A percentile compares a stretch with the other conserved stretches of the same genome.
These are phyloP conservation scores for Microbotryomycetes sp. DNA, from an alignment of 1,284 basidiomycete species.

Conservation along the genomic window DNA sequence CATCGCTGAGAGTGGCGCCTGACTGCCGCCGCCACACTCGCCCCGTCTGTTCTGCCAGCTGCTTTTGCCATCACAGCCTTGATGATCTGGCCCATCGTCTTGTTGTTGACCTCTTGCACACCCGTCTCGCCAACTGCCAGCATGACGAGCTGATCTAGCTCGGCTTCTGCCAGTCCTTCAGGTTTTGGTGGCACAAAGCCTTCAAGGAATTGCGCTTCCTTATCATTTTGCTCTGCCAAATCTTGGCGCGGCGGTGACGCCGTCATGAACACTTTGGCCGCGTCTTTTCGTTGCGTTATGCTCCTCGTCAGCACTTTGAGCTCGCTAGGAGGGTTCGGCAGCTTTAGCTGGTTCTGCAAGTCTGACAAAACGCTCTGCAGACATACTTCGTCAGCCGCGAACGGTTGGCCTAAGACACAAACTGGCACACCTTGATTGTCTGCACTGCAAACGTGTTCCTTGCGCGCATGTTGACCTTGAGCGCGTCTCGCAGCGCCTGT, in stretches of 20 bases:
- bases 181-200: conserved; percentile 16
- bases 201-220: conserved; percentile 13
- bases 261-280: conserved; percentile 14
- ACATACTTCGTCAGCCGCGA: background rate
- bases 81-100: conserved; percentile 17
- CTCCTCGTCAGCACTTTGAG: conserved; percentile 15
- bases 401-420: background rate
- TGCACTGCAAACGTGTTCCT: conserved; percentile 6
- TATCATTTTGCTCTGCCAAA: conserved; percentile 18
- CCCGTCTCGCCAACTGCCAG: conserved; percentile 2
- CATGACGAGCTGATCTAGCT: conserved; percentile 13
- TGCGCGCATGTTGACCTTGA: conserved; percentile 22
- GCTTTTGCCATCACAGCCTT: conserved; percentile 12
- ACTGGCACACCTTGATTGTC: conserved; percentile 14
- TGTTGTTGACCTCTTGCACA: background rate
- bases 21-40: conserved; percentile 22
- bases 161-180: background rate
- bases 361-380: conserved; percentile 21
- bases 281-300: conserved; percentile 20
- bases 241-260: conserved; percentile 14
- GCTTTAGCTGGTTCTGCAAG: conserved; percentile 19
- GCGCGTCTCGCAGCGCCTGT: conserved; percentile 7
- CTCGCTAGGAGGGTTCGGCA: conserved; percentile 7
- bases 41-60: conserved; percentile 18
- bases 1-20: background rate